Evolutionary conservation across 2,329 filamentous ascomycete genomes (phyloP), one percentile per base, ranked within the genome.

Genomic region (Clonostachys solani): DNA sequence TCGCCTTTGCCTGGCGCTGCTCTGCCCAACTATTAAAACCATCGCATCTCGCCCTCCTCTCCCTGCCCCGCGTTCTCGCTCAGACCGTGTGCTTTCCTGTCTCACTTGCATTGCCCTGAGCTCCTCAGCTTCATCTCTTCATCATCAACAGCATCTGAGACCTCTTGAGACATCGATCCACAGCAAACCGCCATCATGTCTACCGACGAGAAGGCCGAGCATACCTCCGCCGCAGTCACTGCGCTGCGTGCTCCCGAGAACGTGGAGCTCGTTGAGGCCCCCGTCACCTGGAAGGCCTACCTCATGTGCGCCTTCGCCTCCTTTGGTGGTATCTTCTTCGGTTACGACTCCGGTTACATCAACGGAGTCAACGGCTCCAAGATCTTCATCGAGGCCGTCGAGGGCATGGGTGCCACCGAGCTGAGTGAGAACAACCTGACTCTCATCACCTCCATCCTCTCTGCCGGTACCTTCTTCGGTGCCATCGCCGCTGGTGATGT

Each of bases 331-430:
- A 86, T 89, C 68, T 86, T 89, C 72, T 87, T 89, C 67, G 87
- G 87, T 44, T 91, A 87, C 67, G 87, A 90, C 59, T 87, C 85
- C 40, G 87, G 86, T 56, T 87, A 87, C 69, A 87, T 88, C 72
- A 83, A 81, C 62, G 82, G 82, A 61, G 80, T 85, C 49, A 68
- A 78, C 38, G 78, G 72, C 55, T 70, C 73, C 54, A 38, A 60
- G 12, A 66, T 68, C 63, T 83, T 85, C 68, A 73, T 76, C 61
- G 40, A 66, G 12, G 64, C 71, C 51, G 76, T 83, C 59, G 70
- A 77, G 56, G 70, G 74, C 50, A 51, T 59, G 29, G 63, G 54
- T 42, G 59, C 56, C 33, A 55, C 50, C 0, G 50, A 50, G 8
- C 58, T 82, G 33, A 55, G 52, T 36, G 64, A 73, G 40, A 63